phyloP scores from a whole-genome alignment of 257 asterid genomes.

The Eustoma russellianum region DNA sequence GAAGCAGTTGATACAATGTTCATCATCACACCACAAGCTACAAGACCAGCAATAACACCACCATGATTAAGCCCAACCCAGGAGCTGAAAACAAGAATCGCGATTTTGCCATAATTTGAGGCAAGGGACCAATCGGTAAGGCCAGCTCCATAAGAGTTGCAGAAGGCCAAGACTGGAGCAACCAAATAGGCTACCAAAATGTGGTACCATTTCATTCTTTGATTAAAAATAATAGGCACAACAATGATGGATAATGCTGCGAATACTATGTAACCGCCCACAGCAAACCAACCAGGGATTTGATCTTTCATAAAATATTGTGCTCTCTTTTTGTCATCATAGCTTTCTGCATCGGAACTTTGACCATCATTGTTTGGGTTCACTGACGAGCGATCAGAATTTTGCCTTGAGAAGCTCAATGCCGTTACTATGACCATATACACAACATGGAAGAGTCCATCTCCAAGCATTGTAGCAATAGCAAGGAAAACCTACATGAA shows the following conservation, averaged over 20 bases:
- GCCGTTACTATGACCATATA: constrained; percentile 31
- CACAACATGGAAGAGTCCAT: constrained; percentile 57
- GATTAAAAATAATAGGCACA: constrained; percentile 36
- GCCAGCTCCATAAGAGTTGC: constrained; percentile 69
- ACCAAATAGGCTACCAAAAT: constrained; percentile 29
- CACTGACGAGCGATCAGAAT: background rate
- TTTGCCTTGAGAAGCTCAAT: constrained; percentile 13
- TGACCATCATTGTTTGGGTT: background rate
- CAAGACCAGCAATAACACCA: constrained; percentile 61
- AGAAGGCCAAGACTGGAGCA: constrained; percentile 60
- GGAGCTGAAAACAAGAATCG: constrained; percentile 48
- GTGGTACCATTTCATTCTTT: constrained; percentile 48
- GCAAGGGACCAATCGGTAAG: constrained; percentile 70
- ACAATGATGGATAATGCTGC: constrained; percentile 27
- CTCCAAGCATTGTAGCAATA: constrained; percentile 70
- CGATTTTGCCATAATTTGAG: constrained; percentile 59
- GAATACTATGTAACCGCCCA: constrained; percentile 30
- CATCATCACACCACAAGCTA: constrained; percentile 65
- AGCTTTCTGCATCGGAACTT: constrained; percentile 7
- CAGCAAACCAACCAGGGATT: constrained; percentile 28
- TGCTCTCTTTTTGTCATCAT: constrained; percentile 25
- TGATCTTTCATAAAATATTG: constrained; percentile 49
- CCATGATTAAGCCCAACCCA: constrained; percentile 55
- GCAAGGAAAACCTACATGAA: constrained; percentile 48
- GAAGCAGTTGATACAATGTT: constrained; percentile 60